Base-by-base conservation (phyloP, 345 rosid genomes). In the Diplotaxis tenuifolia region DNA sequence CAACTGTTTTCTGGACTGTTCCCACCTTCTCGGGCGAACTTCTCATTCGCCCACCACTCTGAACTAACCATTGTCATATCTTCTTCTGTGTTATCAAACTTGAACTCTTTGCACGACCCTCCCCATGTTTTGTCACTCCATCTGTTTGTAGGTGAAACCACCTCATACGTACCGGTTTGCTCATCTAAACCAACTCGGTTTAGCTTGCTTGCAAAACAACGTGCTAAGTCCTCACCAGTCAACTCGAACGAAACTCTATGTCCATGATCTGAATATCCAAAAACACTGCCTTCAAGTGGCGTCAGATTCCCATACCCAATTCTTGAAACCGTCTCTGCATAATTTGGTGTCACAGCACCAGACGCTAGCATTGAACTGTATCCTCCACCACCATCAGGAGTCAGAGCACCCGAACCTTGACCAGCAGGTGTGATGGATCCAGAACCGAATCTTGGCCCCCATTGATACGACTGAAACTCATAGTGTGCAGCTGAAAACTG, bases 241-340 rank as follows among this genome's bases (percentile, higher is more conserved):
- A 93, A 70, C 87, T 93, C 98, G 47, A 93, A 93, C 10, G 97
- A 93, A 55, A 93, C 93, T 77, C 98, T 85, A 65, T 90, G 96
- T 36, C 83, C 86, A 58, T 78, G 83, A 10, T 68, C 83, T 3
- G 82, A 83, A 42, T 42, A 42, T n/a, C 50, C 50, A 42, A 42
- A 42, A n/a, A 42, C 50, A 42, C 18, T 42, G 18, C 50, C 50
- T 42, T 14, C 50, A 42, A 42, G 50, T n/a, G 50, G n/a, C 50
- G 18, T 42, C 18, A 42, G 50, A 14, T 42, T 42, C 50, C 50
- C 50, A 34, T 12, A 34, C 9, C 12, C 40, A 0, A 34, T 34
- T 34, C 89, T 85, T 23, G 92, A 88, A 84, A 75, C 76, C 75
- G 45, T 81, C 64, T 58, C 92, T 82, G 63, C 88, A 62, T 83